A percentile compares a stretch with the other conserved stretches of the same genome.
phyloP scores from a whole-genome alignment of 768 basidiomycete species.

The Rhodosporidiobolus odoratus region DNA sequence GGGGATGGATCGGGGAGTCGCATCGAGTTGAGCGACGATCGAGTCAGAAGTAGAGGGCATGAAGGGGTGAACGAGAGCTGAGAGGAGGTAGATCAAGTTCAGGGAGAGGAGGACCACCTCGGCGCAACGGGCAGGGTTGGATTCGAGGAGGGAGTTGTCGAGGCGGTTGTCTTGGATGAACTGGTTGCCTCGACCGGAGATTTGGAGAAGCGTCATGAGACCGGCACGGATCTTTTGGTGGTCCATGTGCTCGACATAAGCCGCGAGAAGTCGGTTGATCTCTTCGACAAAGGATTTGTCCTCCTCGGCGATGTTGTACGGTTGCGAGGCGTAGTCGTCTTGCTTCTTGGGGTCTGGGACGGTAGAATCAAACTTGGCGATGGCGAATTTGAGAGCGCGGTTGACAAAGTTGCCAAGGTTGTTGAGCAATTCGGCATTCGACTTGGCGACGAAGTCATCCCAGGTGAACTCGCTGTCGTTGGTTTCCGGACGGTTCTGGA shows the following conservation, averaged over 20 bases:
- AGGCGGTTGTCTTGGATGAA: constrained; percentile 91
- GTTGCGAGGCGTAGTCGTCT: constrained; percentile 65
- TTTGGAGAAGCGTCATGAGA: constrained; percentile 78
- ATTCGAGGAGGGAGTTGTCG: constrained; percentile 77
- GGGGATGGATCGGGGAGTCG: constrained; percentile 75
- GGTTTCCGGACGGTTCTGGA: constrained; percentile 87
- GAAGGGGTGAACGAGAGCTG: constrained; percentile 83
- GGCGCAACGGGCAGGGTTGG: constrained; percentile 76
- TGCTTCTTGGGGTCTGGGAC: constrained; percentile 73
- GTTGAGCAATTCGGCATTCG: constrained; percentile 88
- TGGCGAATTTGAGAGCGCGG: constrained; percentile 83
- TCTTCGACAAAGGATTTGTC: constrained; percentile 64
- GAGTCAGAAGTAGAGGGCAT: constrained; percentile 84
- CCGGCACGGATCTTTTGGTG: constrained; percentile 81
- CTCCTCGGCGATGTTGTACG: constrained; percentile 53
- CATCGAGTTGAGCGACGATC: constrained; percentile 81
- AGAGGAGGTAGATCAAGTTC: constrained; percentile 87
- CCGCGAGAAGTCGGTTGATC: constrained; percentile 69
- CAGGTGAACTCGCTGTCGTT: constrained; percentile 95
- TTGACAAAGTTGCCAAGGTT: constrained; percentile 99
- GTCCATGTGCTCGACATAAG: constrained; percentile 84
- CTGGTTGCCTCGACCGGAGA: constrained; percentile 81
- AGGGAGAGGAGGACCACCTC: constrained; percentile 82
- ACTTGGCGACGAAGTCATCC: constrained; percentile 84
- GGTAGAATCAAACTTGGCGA: constrained; percentile 70